Evolutionary conservation across 2,329 filamentous ascomycete species (phyloP).

Genomic region (Epichloe sp.): DNA sequence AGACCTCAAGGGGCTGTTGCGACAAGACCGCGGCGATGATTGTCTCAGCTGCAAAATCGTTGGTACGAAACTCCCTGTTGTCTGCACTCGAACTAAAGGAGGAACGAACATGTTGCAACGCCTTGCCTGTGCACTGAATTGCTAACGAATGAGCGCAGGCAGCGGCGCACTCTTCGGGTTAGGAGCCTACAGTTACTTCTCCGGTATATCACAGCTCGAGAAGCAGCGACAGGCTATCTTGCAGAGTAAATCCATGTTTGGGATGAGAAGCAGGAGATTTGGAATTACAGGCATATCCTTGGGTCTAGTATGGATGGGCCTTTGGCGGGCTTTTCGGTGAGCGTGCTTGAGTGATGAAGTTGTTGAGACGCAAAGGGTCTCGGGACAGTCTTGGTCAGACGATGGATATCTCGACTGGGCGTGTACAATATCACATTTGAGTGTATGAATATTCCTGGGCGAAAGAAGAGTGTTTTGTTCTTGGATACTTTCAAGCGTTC

Average conservation of each 20-base stretch:
- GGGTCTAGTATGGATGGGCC: conserved; percentile 53
- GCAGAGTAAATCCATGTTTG: conserved; percentile 55
- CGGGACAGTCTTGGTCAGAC: not conserved
- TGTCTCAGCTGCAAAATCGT: conserved; percentile 59
- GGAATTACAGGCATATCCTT: conserved; percentile 58
- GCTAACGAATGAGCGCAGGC: conserved; percentile 31
- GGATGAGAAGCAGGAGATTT: conserved; percentile 54
- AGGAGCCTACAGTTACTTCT: conserved; percentile 64
- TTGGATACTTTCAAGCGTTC: too few species aligned
- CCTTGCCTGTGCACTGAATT: too few species aligned
- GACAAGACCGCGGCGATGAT: conserved; percentile 46
- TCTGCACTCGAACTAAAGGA: not conserved
- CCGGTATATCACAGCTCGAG: conserved; percentile 59
- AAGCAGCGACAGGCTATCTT: conserved; percentile 53
- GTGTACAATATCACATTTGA: not conserved
- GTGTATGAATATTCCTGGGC: not conserved
- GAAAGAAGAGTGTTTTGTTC: not conserved
- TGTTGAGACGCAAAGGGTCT: not conserved
- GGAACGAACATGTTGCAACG: not conserved
- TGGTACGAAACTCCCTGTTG: conserved; percentile 35
- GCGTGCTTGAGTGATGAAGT: not conserved
- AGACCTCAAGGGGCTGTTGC: conserved; percentile 44
- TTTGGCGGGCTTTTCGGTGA: conserved; percentile 54
- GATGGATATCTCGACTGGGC: not conserved
- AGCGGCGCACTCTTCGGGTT: conserved; percentile 64